Percentiles rank a stretch among this genome's conserved stretches.
phyloP scores from a whole-genome alignment of 2,329 filamentous ascomycete genomes.

The Alternaria burnsii region DNA sequence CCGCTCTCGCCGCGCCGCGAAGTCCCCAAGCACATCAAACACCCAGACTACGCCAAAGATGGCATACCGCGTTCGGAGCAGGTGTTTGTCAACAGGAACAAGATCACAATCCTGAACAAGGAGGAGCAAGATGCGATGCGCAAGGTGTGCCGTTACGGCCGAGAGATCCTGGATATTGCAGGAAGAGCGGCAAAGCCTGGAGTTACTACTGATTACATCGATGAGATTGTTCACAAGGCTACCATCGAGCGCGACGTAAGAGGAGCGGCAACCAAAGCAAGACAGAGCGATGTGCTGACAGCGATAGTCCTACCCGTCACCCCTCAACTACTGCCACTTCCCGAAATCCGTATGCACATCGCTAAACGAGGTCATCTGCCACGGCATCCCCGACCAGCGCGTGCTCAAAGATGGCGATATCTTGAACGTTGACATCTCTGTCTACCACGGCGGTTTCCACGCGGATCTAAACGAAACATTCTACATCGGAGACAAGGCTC shows the following conservation, averaged over 20 bases:
- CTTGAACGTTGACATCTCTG: slow-evolving; percentile 92
- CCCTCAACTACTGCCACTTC: slow-evolving; percentile 94
- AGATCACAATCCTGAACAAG: slow-evolving; percentile 82
- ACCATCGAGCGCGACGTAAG: slow-evolving; percentile 90
- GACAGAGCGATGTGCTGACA: slow-evolving; percentile 21
- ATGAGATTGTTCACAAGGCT: slow-evolving; percentile 93
- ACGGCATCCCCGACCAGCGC: slow-evolving; percentile 94
- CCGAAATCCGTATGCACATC: slow-evolving; percentile 98
- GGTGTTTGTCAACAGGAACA: slow-evolving; percentile 74
- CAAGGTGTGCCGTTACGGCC: slow-evolving; percentile 84
- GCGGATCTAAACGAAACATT: slow-evolving; percentile 98
- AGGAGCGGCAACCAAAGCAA: slow-evolving; percentile 44
- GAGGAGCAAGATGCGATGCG: slow-evolving; percentile 88
- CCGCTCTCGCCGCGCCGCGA: slow-evolving; percentile 50
- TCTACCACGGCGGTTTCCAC: slow-evolving; percentile 95
- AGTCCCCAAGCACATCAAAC: slow-evolving; percentile 80
- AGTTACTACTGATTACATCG: slow-evolving; percentile 93
- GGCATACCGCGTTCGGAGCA: slow-evolving; percentile 76
- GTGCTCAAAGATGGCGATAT: slow-evolving; percentile 91
- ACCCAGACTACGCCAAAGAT: slow-evolving; percentile 87
- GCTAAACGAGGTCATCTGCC: slow-evolving; percentile 96
- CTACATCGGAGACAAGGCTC: slow-evolving; percentile 90
- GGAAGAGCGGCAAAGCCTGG: slow-evolving; percentile 86
- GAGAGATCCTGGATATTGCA: slow-evolving; percentile 93
- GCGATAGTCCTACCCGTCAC: slow-evolving; percentile 88